Conservation (phyloP, 2,329 filamentous ascomycete species). For the Aspergillus tamarii region DNA sequence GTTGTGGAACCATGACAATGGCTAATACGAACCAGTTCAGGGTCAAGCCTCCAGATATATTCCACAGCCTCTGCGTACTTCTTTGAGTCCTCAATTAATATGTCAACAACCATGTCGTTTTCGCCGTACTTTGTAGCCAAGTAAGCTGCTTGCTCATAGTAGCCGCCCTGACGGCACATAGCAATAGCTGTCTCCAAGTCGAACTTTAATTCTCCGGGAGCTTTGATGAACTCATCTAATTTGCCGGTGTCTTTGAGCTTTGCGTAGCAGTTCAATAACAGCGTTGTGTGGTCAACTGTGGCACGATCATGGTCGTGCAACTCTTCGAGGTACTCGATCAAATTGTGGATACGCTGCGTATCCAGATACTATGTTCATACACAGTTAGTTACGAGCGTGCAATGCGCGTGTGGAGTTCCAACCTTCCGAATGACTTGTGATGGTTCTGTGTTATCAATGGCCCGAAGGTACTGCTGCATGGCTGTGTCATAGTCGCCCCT, state of each 20-base stretch:
- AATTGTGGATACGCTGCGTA: conserved; percentile 94
- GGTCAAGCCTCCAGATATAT: conserved; percentile 87
- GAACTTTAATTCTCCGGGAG: conserved; percentile 85
- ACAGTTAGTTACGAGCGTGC: conserved; percentile 17
- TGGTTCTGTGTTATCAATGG: conserved; percentile 93
- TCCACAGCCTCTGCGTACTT: conserved; percentile 84
- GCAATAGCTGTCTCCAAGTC: conserved; percentile 95
- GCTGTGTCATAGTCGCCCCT: conserved; percentile 95
- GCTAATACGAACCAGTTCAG: conserved; percentile 65
- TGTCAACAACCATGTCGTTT: conserved; percentile 90
- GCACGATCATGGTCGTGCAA: conserved; percentile 92
- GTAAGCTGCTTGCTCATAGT: conserved; percentile 95
- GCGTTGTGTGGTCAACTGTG: conserved; percentile 90
- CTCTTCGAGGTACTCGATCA: conserved; percentile 96
- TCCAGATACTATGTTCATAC: conserved; percentile 72
- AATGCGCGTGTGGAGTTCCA: conserved; percentile 5
- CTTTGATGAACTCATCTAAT: conserved; percentile 94
- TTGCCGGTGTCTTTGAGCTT: conserved; percentile 98
- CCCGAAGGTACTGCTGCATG: conserved; percentile 98
- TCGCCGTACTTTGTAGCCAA: conserved; percentile 93
- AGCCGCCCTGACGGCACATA: conserved; percentile 96
- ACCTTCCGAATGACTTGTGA: conserved; percentile 95
- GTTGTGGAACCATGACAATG: not conserved
- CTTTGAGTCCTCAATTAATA: conserved; percentile 93
- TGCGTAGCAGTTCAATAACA: conserved; percentile 94